Percentiles rank a stretch among this genome's conserved stretches.
Conservation (phyloP, 306 rosid species). For the Morella rubra region DNA sequence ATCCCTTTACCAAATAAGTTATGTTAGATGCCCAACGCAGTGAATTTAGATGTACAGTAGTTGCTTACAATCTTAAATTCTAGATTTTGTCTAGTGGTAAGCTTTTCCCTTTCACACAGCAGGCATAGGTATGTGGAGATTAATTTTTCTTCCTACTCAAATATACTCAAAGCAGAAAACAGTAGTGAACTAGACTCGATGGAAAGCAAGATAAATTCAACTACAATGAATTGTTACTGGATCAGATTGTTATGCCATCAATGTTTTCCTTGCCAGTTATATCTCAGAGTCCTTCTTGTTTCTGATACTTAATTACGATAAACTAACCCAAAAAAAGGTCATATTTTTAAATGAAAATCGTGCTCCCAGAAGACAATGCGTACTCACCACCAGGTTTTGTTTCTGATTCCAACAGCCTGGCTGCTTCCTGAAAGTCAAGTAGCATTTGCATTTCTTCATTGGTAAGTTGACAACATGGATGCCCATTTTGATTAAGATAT, state of each 20-base stretch:
- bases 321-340: background rate
- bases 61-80: background rate
- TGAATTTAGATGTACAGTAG: background rate
- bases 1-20: background rate
- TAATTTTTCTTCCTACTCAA: background rate
- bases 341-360: conserved; percentile 2
- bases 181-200: background rate
- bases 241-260: background rate
- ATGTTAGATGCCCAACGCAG: background rate
- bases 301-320: conserved; percentile 2
- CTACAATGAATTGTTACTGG: background rate
- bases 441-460: conserved; percentile 7
- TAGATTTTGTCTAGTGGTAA: background rate
- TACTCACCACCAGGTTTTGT: conserved; percentile 51
- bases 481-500: background rate
- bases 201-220: background rate
- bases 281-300: conserved; percentile 8
- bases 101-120: background rate
- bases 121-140: background rate
- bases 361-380: background rate
- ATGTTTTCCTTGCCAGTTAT: background rate
- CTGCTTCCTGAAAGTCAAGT: conserved; percentile 62
- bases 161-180: background rate
- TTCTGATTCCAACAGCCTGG: conserved; percentile 52
- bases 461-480: conserved; percentile 10